Conservation (phyloP, 2,329 filamentous ascomycete genomes). For the Aspergillus carbonarius region DNA sequence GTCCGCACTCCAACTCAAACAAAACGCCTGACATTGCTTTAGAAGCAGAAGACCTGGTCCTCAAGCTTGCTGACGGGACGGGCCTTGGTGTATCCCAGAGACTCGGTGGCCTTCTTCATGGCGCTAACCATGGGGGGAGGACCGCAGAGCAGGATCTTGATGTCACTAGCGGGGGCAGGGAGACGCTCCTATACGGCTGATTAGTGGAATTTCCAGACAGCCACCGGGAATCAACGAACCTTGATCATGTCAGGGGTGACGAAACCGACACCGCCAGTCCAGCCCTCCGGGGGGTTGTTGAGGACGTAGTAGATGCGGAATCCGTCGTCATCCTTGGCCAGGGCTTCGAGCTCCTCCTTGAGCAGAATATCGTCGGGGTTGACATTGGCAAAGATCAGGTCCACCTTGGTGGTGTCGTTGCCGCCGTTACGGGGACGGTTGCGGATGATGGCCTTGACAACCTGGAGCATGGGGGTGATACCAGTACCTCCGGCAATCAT, state of each 20-base stretch:
- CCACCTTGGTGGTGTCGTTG: conserved; percentile 83
- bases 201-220: neutral
- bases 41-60: conserved; percentile 97
- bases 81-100: conserved; percentile 87
- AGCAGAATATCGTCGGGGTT: conserved; percentile 89
- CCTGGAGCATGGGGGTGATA: conserved; percentile 97
- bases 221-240: conserved; percentile 47
- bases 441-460: conserved; percentile 85
- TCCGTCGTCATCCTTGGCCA: conserved; percentile 72
- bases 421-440: conserved; percentile 64
- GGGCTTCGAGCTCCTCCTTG: conserved; percentile 81
- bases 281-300: conserved; percentile 89
- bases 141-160: conserved; percentile 93
- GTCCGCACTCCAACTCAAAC: neutral
- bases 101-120: conserved; percentile 93
- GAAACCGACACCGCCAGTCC: conserved; percentile 91
- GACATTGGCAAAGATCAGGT: conserved; percentile 97
- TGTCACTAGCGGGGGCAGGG: conserved; percentile 76
- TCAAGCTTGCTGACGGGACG: conserved; percentile 94
- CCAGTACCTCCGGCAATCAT: conserved; percentile 98
- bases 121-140: conserved; percentile 95
- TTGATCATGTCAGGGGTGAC: conserved; percentile 96
- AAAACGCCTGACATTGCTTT: conserved; percentile 33
- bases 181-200: conserved; percentile 49
- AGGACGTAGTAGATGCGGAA: conserved; percentile 94